phyloP scores from a whole-genome alignment of 305 asterid genomes.

The Euphrasia arctica region DNA sequence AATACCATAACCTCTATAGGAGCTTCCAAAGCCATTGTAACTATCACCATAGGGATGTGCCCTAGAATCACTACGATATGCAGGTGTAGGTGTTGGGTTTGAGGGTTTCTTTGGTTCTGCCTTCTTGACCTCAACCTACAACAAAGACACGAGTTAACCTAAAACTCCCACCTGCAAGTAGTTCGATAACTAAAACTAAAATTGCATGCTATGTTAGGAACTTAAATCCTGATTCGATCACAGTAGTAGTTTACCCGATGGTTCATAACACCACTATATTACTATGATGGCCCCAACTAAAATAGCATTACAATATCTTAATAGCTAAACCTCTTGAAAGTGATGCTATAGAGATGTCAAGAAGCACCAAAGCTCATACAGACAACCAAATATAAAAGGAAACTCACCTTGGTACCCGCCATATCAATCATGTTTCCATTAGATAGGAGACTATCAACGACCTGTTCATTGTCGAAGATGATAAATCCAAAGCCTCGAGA shows the following conservation, averaged over 20 bases:
- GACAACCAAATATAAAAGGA: constrained; percentile 12
- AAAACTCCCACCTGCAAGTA: constrained; percentile 49
- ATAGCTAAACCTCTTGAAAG: constrained; percentile 18
- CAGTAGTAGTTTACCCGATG: constrained; percentile 20
- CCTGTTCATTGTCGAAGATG: constrained; percentile 78
- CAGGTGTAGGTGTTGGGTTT: constrained; percentile 76
- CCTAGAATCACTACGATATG: constrained; percentile 93
- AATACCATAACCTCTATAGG: constrained; percentile 70
- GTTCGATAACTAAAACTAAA: constrained; percentile 32
- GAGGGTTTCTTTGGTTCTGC: constrained; percentile 99
- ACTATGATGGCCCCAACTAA: constrained; percentile 21
- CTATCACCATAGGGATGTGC: constrained; percentile 75
- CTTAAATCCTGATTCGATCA: constrained; percentile 31
- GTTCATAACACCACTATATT: constrained; percentile 22
- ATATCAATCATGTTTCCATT: constrained; percentile 96
- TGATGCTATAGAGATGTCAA: constrained; percentile 15
- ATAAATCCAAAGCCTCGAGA: constrained; percentile 97
- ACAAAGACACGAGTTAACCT: constrained; percentile 95
- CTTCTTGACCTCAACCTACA: constrained; percentile 99
- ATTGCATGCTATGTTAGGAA: constrained; percentile 23
- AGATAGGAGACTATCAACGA: constrained; percentile 65
- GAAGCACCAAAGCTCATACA: constrained; percentile 23
- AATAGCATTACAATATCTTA: constrained; percentile 20
- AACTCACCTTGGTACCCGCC: constrained; percentile 82
- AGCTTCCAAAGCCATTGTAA: constrained; percentile 66